Conservation (phyloP, 2,329 filamentous ascomycete genomes). For the Claviceps sp. region DNA sequence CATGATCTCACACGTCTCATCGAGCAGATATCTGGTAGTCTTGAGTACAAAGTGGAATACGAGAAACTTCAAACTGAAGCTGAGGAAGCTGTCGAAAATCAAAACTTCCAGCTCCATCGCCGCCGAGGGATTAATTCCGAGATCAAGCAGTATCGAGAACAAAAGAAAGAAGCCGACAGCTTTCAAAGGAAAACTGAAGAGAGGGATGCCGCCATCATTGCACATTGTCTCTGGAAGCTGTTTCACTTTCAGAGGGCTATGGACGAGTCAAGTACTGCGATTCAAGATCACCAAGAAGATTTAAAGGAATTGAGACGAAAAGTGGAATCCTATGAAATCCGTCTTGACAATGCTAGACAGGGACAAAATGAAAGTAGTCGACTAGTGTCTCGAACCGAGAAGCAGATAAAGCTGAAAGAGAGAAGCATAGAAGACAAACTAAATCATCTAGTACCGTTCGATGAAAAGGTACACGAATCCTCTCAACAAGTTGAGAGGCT, state of each 20-base stretch:
- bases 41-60: slow-evolving; percentile 91
- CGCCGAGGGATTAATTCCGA: slow-evolving; percentile 93
- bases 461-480: slow-evolving; percentile 80
- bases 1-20: slow-evolving; percentile 88
- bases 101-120: slow-evolving; percentile 75
- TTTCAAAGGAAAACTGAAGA: slow-evolving; percentile 86
- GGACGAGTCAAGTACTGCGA: slow-evolving; percentile 79
- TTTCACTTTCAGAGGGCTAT: slow-evolving; percentile 91
- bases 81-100: slow-evolving; percentile 77
- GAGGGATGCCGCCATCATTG: slow-evolving; percentile 80
- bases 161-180: slow-evolving; percentile 89
- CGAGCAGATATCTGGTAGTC: slow-evolving; percentile 91
- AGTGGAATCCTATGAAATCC: slow-evolving; percentile 69
- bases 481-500: slow-evolving; percentile 56
- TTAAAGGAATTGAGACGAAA: slow-evolving; percentile 84
- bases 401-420: slow-evolving; percentile 72
- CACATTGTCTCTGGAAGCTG: slow-evolving; percentile 90
- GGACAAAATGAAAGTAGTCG: slow-evolving; percentile 68
- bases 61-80: slow-evolving; percentile 77
- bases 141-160: slow-evolving; percentile 94
- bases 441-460: slow-evolving; percentile 73
- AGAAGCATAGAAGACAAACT: slow-evolving; percentile 77
- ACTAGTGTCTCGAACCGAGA: slow-evolving; percentile 71
- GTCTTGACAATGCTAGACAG: slow-evolving; percentile 66
- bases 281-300: slow-evolving; percentile 87